Conservation (phyloP, 2,329 filamentous ascomycete genomes). For the Sclerotiophoma versabilis region DNA sequence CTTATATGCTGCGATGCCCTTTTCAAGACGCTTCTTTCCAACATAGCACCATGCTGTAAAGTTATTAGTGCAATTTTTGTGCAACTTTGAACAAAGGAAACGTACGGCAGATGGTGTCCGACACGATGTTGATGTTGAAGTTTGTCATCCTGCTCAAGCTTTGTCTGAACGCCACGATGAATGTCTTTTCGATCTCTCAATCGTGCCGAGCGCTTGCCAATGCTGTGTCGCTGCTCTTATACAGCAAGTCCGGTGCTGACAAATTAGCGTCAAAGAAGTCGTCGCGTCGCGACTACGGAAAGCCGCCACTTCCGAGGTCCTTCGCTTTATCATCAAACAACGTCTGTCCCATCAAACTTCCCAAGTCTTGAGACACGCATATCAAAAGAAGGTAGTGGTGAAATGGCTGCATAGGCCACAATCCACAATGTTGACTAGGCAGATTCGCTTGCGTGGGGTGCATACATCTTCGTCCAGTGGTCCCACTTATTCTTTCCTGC, state of each 20-base stretch:
- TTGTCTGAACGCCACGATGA: conserved; percentile 46
- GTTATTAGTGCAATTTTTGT: conserved; percentile 1
- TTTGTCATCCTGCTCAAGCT: conserved; percentile 54
- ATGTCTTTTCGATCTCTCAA: conserved; percentile 6
- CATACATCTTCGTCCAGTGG: too few species aligned
- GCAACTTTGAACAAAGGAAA: conserved; percentile 4
- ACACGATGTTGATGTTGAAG: conserved; percentile 76
- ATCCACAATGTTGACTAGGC: background rate
- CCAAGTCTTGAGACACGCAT: background rate
- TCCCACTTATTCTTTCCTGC: too few species aligned
- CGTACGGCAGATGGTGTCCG: conserved; percentile 81
- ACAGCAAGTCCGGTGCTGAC: conserved; percentile 29
- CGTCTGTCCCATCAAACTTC: background rate
- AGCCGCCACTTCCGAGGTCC: conserved; percentile 18
- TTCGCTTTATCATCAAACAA: conserved; percentile 4
- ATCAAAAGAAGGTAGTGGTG: background rate
- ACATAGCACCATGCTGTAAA: conserved; percentile 67
- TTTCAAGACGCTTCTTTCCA: conserved; percentile 76
- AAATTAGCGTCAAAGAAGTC: conserved; percentile 24
- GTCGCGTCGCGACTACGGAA: conserved; percentile 11
- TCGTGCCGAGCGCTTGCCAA: conserved; percentile 2
- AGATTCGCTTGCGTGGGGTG: background rate
- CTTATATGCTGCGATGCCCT: conserved; percentile 73
- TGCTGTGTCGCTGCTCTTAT: conserved; percentile 17
- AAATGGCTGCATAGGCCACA: background rate